Evolutionary conservation across 2,329 filamentous ascomycete genomes (phyloP).

Genomic region (Ceratocystis diversiconidia): DNA sequence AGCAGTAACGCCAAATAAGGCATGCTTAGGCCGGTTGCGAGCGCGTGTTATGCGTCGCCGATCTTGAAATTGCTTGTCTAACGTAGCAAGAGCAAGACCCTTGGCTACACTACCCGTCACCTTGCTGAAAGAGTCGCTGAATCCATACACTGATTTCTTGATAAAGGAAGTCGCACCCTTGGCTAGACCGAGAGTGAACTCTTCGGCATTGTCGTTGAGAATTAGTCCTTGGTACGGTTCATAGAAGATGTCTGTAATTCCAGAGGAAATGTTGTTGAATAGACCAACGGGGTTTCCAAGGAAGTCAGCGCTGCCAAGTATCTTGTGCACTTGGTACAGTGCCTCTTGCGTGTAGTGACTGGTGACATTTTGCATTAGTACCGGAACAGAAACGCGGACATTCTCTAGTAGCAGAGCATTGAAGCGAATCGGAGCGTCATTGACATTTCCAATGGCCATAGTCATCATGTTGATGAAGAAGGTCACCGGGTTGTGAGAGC

Average conservation of each 20-base stretch:
- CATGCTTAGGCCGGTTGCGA: constrained; percentile 90
- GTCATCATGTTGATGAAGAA: constrained; percentile 98
- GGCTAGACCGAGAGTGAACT: constrained; percentile 86
- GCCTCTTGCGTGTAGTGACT: constrained; percentile 96
- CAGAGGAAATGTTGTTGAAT: constrained; percentile 96
- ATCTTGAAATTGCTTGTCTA: constrained; percentile 98
- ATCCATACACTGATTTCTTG: constrained; percentile 96
- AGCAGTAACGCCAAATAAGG: constrained; percentile 86
- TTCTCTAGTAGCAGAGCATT: constrained; percentile 94
- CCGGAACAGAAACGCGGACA: constrained; percentile 72
- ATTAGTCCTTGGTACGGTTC: constrained; percentile 97
- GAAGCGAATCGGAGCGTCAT: constrained; percentile 86
- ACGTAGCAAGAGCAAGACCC: constrained; percentile 81
- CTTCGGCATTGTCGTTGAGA: constrained; percentile 87
- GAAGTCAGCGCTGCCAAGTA: constrained; percentile 93
- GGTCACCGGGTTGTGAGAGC: constrained; percentile 87
- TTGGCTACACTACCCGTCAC: constrained; percentile 96
- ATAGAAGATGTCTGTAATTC: constrained; percentile 96
- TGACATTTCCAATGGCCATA: constrained; percentile 98
- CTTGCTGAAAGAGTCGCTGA: constrained; percentile 94
- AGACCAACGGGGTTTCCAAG: constrained; percentile 91
- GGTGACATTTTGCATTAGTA: constrained; percentile 72
- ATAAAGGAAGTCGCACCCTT: constrained; percentile 95
- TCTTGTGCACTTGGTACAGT: constrained; percentile 90
- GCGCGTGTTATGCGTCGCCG: constrained; percentile 84